A percentile compares a stretch with the other conserved stretches of the same genome.
Conservation (phyloP, 2,329 filamentous ascomycete species). For the Phyllosticta citriasiana region DNA sequence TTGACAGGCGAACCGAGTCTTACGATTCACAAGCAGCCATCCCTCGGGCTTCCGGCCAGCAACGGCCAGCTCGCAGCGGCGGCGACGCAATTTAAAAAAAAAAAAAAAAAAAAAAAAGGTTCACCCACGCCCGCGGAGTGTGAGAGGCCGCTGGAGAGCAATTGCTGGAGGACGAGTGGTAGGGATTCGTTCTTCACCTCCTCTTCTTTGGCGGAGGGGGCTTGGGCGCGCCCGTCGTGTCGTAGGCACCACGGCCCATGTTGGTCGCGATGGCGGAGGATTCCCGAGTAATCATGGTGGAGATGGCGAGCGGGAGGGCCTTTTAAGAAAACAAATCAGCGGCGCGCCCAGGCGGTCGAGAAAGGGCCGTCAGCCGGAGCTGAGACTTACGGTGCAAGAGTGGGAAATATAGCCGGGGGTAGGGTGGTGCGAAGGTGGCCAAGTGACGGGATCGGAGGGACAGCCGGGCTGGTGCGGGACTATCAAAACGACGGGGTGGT, state of each 20-base stretch:
- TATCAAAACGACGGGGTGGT: slow-evolving; percentile 2
- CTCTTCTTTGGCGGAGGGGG: slow-evolving; percentile 31
- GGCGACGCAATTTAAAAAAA: not conserved
- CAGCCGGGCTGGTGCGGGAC: not conserved
- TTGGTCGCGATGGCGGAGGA: slow-evolving; percentile 28
- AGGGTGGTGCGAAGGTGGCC: not conserved
- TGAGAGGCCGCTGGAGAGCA: slow-evolving; percentile 6
- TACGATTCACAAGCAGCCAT: slow-evolving; percentile 4
- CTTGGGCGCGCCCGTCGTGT: slow-evolving; percentile 40
- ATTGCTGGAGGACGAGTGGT: not conserved
- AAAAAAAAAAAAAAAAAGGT: not conserved
- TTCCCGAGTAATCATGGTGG: slow-evolving; percentile 34
- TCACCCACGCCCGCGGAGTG: slow-evolving; percentile 9
- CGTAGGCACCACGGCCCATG: slow-evolving; percentile 41
- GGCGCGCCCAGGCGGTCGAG: slow-evolving; percentile 2
- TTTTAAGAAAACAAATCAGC: slow-evolving; percentile 19
- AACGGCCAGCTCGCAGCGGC: slow-evolving; percentile 4
- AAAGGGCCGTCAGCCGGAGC: slow-evolving; percentile 10
- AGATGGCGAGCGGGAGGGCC: slow-evolving; percentile 11
- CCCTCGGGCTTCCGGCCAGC: slow-evolving; percentile 4
- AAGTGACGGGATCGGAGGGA: not conserved
- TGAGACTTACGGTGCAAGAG: slow-evolving; percentile 12
- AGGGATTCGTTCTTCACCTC: slow-evolving; percentile 17
- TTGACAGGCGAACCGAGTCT: slow-evolving; percentile 6
- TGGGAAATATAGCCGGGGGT: slow-evolving; percentile 1